Conservation (phyloP, 306 rosid genomes). For the Geum urbanum region DNA sequence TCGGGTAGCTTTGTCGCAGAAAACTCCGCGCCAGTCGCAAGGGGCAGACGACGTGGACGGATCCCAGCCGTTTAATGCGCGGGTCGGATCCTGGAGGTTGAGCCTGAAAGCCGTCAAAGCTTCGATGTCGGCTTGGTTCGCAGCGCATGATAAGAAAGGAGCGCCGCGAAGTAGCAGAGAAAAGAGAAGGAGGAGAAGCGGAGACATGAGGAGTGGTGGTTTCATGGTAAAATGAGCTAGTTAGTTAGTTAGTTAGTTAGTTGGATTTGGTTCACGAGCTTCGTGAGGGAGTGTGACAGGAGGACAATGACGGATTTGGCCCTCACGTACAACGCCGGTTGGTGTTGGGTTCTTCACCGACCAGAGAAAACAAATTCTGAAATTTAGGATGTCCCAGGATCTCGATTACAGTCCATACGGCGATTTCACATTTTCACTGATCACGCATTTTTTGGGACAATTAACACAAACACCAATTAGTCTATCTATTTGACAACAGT, state of each 20-base stretch:
- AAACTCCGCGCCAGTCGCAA: slow-evolving; percentile 85
- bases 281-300: neutral
- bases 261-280: neutral
- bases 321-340: neutral
- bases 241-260: neutral
- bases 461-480: too few relatives aligned
- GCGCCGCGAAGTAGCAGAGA: neutral
- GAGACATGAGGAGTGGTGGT: neutral
- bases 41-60: slow-evolving; percentile 69
- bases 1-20: slow-evolving; percentile 20
- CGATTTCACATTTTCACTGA: too few relatives aligned
- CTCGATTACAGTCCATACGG: too few relatives aligned
- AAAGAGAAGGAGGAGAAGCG: neutral
- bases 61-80: slow-evolving; percentile 67
- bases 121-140: slow-evolving; percentile 49
- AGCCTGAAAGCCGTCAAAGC: slow-evolving; percentile 67
- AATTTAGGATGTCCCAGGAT: too few relatives aligned
- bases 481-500: too few relatives aligned
- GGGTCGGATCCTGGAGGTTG: slow-evolving; percentile 65
- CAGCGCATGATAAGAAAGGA: neutral
- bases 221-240: neutral
- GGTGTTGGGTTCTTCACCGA: too few relatives aligned
- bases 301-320: neutral
- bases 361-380: too few relatives aligned
- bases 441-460: too few relatives aligned